Evolutionary conservation across 2,329 filamentous ascomycete genomes (phyloP).

Genomic region (Macrophomina phaseolina): DNA sequence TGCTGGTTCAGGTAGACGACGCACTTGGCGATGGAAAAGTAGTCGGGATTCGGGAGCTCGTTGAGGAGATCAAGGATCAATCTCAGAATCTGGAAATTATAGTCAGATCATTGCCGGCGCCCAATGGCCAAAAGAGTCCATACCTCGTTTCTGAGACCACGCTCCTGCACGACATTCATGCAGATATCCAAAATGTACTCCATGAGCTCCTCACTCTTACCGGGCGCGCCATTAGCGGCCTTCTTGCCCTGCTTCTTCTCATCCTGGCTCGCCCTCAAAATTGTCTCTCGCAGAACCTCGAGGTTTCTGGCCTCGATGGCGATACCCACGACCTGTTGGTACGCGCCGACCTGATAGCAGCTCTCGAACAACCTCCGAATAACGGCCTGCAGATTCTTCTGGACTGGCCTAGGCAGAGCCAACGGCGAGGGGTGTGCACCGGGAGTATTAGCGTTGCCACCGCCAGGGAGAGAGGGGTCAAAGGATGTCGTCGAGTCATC

Average conservation of each 20-base stretch:
- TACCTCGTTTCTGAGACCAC: conserved; percentile 76
- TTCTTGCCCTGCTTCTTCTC: conserved; percentile 71
- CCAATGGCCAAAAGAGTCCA: conserved; percentile 20
- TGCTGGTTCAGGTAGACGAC: conserved; percentile 95
- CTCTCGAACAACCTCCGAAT: conserved; percentile 91
- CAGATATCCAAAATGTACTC: conserved; percentile 95
- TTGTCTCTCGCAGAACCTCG: conserved; percentile 82
- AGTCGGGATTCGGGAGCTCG: conserved; percentile 90
- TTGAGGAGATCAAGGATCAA: conserved; percentile 95
- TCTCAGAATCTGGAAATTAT: conserved; percentile 70
- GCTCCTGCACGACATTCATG: conserved; percentile 97
- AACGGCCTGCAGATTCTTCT: conserved; percentile 79
- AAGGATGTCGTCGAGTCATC: conserved; percentile 69
- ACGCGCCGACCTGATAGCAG: conserved; percentile 84
- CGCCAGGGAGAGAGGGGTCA: conserved; percentile 61
- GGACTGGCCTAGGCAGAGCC: conserved; percentile 73
- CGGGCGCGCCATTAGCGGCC: conserved; percentile 56
- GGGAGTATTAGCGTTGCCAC: conserved; percentile 60
- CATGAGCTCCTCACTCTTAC: conserved; percentile 87
- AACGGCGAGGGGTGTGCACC: conserved; percentile 64
- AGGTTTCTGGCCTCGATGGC: conserved; percentile 94
- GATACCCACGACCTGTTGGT: conserved; percentile 95
- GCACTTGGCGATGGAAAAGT: conserved; percentile 97
- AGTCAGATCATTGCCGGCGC: conserved; percentile 29
- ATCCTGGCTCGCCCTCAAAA: conserved; percentile 86